Percentiles rank a stretch among this genome's conserved stretches.
phyloP scores from a whole-genome alignment of 2,329 filamentous ascomycete genomes.

The Fusarium devonianum region DNA sequence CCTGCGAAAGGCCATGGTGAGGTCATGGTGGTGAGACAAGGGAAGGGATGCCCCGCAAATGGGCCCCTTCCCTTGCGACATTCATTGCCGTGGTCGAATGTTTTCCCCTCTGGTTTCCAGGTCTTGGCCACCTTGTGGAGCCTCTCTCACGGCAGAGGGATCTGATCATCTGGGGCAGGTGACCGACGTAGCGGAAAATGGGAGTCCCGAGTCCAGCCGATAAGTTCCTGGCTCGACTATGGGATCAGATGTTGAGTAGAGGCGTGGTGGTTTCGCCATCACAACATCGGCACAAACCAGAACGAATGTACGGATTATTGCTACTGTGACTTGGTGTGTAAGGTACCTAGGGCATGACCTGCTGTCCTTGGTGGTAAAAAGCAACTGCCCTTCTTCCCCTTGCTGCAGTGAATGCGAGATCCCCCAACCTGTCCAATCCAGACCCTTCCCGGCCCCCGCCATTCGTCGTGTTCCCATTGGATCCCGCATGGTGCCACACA shows the following conservation, averaged over 20 bases:
- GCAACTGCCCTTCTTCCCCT: conserved; percentile 5
- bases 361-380: conserved; percentile 4
- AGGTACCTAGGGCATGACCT: conserved; percentile 9
- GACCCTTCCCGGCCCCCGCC: conserved; percentile 28
- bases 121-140: background rate
- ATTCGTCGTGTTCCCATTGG: conserved; percentile 25
- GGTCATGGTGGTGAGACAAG: conserved; percentile 39
- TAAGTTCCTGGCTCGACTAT: too few species aligned
- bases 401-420: conserved; percentile 1
- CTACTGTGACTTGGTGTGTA: background rate
- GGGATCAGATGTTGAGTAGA: conserved; percentile 5
- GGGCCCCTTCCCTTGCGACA: conserved; percentile 15
- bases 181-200: conserved; percentile 5
- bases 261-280: too few species aligned
- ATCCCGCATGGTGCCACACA: conserved; percentile 32
- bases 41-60: conserved; percentile 18
- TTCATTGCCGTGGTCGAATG: conserved; percentile 30
- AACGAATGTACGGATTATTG: too few species aligned
- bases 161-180: conserved; percentile 14
- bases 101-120: conserved; percentile 15
- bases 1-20: conserved; percentile 29
- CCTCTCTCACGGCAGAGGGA: too few species aligned
- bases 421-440: conserved; percentile 15
- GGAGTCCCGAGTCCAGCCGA: conserved; percentile 31
- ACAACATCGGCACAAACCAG: too few species aligned